phyloP scores from a whole-genome alignment of 257 asterid species.

The Petunia secreta region DNA sequence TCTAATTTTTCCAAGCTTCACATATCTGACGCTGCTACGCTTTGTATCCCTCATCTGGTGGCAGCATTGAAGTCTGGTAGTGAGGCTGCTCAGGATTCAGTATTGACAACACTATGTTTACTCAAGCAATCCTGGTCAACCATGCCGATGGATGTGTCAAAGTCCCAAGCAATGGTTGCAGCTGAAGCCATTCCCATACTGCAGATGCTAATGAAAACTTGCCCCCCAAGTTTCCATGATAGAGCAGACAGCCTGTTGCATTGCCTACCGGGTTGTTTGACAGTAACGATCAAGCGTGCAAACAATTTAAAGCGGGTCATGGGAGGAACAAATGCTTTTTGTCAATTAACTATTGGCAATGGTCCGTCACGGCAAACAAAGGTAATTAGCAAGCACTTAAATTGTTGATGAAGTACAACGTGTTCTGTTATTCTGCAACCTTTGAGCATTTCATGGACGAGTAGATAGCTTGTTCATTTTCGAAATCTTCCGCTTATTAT shows the following conservation, averaged over 20 bases:
- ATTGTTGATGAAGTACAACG: slow-evolving; percentile 26
- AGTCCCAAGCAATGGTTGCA: slow-evolving; percentile 73
- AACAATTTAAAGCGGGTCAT: slow-evolving; percentile 66
- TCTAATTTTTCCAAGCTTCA: slow-evolving; percentile 76
- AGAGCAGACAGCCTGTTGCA: slow-evolving; percentile 73
- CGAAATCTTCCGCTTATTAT: background rate
- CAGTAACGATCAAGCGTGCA: slow-evolving; percentile 71
- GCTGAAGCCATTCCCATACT: slow-evolving; percentile 85
- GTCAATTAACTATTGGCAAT: slow-evolving; percentile 67
- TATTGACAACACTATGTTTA: slow-evolving; percentile 64
- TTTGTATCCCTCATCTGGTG: slow-evolving; percentile 76
- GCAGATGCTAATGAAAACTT: slow-evolving; percentile 67
- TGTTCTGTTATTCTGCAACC: background rate
- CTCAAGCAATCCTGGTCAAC: slow-evolving; percentile 80
- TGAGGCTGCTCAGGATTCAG: slow-evolving; percentile 70
- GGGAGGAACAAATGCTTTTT: slow-evolving; percentile 82
- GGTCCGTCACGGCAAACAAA: slow-evolving; percentile 80
- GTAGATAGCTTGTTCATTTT: background rate
- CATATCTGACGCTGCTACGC: slow-evolving; percentile 77
- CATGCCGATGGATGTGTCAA: slow-evolving; percentile 76
- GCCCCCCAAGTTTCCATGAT: slow-evolving; percentile 76
- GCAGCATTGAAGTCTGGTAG: slow-evolving; percentile 67
- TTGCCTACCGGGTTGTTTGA: slow-evolving; percentile 85
- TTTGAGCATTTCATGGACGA: no score
- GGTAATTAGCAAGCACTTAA: slow-evolving; percentile 45